phyloP scores from a whole-genome alignment of 345 rosid species.

The Syzygium grande region DNA sequence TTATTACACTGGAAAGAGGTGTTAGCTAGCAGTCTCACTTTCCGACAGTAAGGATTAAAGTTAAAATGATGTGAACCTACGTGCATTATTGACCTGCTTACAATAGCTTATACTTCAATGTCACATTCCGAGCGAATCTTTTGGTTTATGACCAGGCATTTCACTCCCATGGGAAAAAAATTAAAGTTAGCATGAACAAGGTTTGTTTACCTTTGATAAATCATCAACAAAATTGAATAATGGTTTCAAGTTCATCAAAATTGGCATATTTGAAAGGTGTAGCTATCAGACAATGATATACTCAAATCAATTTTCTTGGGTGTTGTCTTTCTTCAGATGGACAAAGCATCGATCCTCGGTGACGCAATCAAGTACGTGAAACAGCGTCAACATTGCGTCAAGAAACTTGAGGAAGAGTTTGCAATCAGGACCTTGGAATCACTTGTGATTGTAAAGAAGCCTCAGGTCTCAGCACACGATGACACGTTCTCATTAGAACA shows the following conservation, averaged over 20 bases:
- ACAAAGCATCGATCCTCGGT: constrained; percentile 61
- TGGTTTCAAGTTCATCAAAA: neutral
- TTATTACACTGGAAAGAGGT: neutral
- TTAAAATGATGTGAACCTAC: neutral
- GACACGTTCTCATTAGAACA: constrained; percentile 23
- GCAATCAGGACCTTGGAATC: constrained; percentile 44
- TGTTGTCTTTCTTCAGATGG: constrained; percentile 26
- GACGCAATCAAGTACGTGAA: constrained; percentile 54
- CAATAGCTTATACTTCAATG: neutral
- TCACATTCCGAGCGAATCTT: neutral
- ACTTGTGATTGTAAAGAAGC: constrained; percentile 40
- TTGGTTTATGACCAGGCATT: neutral
- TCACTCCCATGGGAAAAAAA: neutral
- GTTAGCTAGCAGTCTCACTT: neutral
- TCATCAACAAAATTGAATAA: neutral
- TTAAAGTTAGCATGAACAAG: neutral
- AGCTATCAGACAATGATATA: neutral
- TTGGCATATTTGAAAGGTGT: neutral
- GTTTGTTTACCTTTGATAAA: neutral
- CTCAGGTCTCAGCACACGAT: constrained; percentile 24
- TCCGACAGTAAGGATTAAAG: neutral
- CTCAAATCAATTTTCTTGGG: neutral
- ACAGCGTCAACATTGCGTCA: constrained; percentile 56
- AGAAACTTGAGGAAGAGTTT: constrained; percentile 41
- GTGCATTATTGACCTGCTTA: neutral